A percentile compares a stretch with the other conserved stretches of the same genome.
Evolutionary conservation across 371 early-diverging fungal genomes (phyloP).

Genomic region (Apophysomyces elegans): DNA sequence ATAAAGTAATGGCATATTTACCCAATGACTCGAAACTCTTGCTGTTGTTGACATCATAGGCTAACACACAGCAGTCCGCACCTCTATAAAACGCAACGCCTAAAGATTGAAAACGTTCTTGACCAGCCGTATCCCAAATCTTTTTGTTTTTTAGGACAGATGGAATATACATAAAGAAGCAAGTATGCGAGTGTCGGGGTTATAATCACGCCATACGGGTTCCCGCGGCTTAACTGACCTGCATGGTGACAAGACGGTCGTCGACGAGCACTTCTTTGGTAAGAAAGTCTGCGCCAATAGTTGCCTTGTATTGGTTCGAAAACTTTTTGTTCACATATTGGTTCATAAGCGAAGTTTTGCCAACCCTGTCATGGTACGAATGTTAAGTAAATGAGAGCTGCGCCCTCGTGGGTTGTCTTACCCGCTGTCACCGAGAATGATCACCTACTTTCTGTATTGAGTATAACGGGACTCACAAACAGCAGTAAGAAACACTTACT

Average conservation of each 20-base stretch:
- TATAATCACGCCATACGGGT: neutral
- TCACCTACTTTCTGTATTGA: constrained; percentile 56
- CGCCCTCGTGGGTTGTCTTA: constrained; percentile 32
- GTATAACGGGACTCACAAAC: neutral
- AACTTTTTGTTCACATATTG: constrained; percentile 99
- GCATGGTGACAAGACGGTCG: constrained; percentile 87
- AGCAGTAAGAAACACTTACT: constrained; percentile 22
- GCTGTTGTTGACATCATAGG: constrained; percentile 95
- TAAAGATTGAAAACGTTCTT: constrained; percentile 97
- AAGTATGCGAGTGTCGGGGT: neutral
- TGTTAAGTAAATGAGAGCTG: neutral
- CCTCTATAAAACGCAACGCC: constrained; percentile 98
- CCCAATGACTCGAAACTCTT: constrained; percentile 93
- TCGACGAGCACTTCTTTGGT: constrained; percentile 96
- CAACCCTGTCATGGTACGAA: constrained; percentile 60
- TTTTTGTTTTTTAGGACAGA: constrained; percentile 20
- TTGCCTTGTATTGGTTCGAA: constrained; percentile 98
- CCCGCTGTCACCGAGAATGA: constrained; percentile 91
- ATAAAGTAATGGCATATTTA: constrained; percentile 1
- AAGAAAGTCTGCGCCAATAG: constrained; percentile 99
- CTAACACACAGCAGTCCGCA: constrained; percentile 98
- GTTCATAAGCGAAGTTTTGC: constrained; percentile 99
- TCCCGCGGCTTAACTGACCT: constrained; percentile 57
- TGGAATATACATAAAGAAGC: too few species aligned
- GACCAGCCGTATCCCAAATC: constrained; percentile 96